Base-by-base conservation (phyloP, 2,329 filamentous ascomycete species). In the Fusarium azukiicola region DNA sequence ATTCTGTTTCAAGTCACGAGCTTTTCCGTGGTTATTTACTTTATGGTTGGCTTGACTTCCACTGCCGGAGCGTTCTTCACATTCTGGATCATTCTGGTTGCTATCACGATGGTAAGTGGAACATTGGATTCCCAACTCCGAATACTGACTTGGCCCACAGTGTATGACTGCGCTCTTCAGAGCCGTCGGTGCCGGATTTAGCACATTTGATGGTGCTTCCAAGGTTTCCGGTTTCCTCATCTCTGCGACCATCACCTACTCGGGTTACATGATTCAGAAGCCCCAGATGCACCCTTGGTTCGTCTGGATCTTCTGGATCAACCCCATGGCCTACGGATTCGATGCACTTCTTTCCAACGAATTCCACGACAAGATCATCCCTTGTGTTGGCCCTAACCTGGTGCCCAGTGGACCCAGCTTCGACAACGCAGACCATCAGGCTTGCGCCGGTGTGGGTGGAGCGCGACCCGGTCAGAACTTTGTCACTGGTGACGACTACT, bases 321-420 rank as follows among this genome's bases (percentile, higher is more conserved):
- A 95, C 77, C 95, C 95, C 0, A 87, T 96, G 6, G 92, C 95
- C 1, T 96, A 96, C 73, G 93, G 90, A 0, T 96, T 96, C 73
- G 93, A 96, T 78, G 92, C 91, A 0, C 85, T 97, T 1, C 89
- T 96, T 82, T 89, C 93, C 1, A 96, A 96, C 80, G 95, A 97
- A 83, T 96, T 96, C 73, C 90, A 95, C 77, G 87, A 86, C 46
- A 87, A 95, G 82, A 88, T 81, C 4, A 90, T 93, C 23, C 86
- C 88, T 2, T 94, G 92, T 73, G 89, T 89, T 6, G 88, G 86
- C 5, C 77, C 75, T 40, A 92, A 91, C 74, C 84, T 94, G 10
- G 87, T 93, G 6, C 92, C 92, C 0, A 88, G 84, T 66, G 91
- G 92, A 0, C 86, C 89, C 0, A 87, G 87, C 3, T 94, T 93